Percentiles rank a stretch among this genome's conserved stretches.
Conservation (phyloP, 2,329 filamentous ascomycete species). For the Aspergillus ochraceoroseus region DNA sequence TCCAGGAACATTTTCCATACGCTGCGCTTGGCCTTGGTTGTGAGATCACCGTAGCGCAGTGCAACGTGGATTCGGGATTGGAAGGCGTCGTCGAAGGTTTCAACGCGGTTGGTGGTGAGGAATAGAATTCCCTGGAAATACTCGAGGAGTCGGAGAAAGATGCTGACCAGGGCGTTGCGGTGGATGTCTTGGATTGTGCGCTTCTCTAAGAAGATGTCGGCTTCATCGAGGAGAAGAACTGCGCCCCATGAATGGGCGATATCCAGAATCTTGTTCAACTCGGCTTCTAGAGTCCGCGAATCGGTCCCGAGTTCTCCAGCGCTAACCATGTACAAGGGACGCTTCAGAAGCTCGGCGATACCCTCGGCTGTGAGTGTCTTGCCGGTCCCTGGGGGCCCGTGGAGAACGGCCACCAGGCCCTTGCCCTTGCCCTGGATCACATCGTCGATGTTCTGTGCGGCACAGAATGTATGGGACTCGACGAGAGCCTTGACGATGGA, state of each 20-base stretch:
- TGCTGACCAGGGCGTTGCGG: constrained; percentile 77
- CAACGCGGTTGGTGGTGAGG: constrained; percentile 79
- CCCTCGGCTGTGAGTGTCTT: constrained; percentile 85
- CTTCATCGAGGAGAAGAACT: constrained; percentile 78
- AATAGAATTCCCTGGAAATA: constrained; percentile 92
- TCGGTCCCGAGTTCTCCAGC: constrained; percentile 79
- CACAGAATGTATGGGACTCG: constrained; percentile 76
- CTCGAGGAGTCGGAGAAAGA: constrained; percentile 80
- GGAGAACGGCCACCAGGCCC: constrained; percentile 74
- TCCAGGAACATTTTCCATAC: constrained; percentile 84
- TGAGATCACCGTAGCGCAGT: constrained; percentile 71
- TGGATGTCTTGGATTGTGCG: constrained; percentile 77
- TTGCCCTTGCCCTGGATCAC: constrained; percentile 80
- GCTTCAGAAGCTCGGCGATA: constrained; percentile 75
- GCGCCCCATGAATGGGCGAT: constrained; percentile 83
- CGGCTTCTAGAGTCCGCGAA: constrained; percentile 64
- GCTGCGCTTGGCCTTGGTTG: constrained; percentile 64
- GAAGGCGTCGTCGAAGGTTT: constrained; percentile 87
- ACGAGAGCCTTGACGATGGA: constrained; percentile 74
- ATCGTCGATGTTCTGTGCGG: constrained; percentile 75
- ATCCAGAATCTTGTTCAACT: constrained; percentile 78
- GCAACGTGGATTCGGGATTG: constrained; percentile 83
- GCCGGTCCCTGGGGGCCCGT: constrained; percentile 80
- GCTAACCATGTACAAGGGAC: constrained; percentile 76
- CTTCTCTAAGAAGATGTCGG: constrained; percentile 78